Conservation (phyloP, 192 early-diverging fungal genomes). For the Coemansia furcata region DNA sequence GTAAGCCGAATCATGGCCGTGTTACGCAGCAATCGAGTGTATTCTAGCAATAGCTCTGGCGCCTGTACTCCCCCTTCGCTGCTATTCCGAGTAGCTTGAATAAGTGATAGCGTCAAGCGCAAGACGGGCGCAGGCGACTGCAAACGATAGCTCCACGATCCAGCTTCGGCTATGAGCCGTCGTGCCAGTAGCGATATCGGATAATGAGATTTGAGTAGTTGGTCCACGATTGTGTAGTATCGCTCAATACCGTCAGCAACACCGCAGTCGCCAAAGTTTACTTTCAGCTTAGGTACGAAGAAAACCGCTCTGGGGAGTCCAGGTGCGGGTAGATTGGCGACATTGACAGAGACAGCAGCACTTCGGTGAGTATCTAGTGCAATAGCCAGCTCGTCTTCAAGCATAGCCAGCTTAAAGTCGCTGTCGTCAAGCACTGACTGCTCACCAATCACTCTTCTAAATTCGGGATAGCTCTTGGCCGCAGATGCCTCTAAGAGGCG, state of each 20-base stretch:
- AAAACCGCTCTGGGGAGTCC: slow-evolving; percentile 10
- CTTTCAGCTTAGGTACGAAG: background rate
- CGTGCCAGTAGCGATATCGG: background rate
- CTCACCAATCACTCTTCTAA: background rate
- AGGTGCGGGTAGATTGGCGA: background rate
- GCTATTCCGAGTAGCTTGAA: background rate
- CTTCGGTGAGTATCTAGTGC: background rate
- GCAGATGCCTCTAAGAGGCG: slow-evolving; percentile 5
- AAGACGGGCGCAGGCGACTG: slow-evolving; percentile 10
- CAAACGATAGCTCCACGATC: slow-evolving; percentile 15
- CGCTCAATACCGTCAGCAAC: background rate
- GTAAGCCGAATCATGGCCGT: slow-evolving; percentile 8
- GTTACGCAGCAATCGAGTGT: slow-evolving; percentile 3
- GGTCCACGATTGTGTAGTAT: slow-evolving; percentile 1
- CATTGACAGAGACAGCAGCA: background rate
- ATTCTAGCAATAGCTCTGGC: slow-evolving; percentile 7
- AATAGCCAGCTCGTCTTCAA: slow-evolving; percentile 26
- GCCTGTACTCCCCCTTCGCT: background rate
- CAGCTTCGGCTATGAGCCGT: slow-evolving; percentile 14
- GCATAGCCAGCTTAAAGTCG: background rate
- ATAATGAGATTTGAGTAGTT: background rate
- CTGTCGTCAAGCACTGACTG: background rate
- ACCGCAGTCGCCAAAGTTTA: background rate
- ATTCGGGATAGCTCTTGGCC: background rate
- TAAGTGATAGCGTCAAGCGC: background rate